Conservation (phyloP, 2,329 filamentous ascomycete genomes). For the Moelleriella libera region DNA sequence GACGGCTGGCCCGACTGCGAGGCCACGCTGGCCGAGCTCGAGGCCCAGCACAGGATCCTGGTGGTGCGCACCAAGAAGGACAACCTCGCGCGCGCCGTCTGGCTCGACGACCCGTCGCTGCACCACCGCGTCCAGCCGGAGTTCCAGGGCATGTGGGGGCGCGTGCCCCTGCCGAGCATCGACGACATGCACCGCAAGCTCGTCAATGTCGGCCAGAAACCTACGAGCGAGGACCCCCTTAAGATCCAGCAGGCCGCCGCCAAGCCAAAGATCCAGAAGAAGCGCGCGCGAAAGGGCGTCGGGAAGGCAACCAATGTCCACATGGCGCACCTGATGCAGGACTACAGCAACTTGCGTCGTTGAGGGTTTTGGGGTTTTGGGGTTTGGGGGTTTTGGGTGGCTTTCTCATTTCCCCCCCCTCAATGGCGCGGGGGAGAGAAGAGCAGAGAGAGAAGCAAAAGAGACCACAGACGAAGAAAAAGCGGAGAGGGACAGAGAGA, state of each 20-base stretch:
- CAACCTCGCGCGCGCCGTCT: conserved; percentile 70
- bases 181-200: conserved; percentile 69
- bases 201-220: conserved; percentile 64
- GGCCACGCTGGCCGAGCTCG: conserved; percentile 62
- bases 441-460: too few species aligned
- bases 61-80: conserved; percentile 91
- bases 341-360: conserved; percentile 40
- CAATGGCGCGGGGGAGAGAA: too few species aligned
- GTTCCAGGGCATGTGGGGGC: conserved; percentile 73
- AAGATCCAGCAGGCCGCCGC: conserved; percentile 28
- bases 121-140: conserved; percentile 65
- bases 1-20: conserved; percentile 89
- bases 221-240: conserved; percentile 66
- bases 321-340: conserved; percentile 70
- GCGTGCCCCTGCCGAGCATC: conserved; percentile 59
- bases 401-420: too few species aligned
- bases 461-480: too few species aligned
- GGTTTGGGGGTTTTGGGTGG: too few species aligned
- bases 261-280: conserved; percentile 61
- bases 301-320: conserved; percentile 81
- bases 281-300: conserved; percentile 47
- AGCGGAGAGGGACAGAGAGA: too few species aligned
- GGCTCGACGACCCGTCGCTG: conserved; percentile 73
- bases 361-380: conserved; percentile 9
- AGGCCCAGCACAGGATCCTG: conserved; percentile 64